A percentile compares a stretch with the other conserved stretches of the same genome.
phyloP scores from a whole-genome alignment of 1,284 basidiomycete genomes.

The Tylopilus orsonianus region DNA sequence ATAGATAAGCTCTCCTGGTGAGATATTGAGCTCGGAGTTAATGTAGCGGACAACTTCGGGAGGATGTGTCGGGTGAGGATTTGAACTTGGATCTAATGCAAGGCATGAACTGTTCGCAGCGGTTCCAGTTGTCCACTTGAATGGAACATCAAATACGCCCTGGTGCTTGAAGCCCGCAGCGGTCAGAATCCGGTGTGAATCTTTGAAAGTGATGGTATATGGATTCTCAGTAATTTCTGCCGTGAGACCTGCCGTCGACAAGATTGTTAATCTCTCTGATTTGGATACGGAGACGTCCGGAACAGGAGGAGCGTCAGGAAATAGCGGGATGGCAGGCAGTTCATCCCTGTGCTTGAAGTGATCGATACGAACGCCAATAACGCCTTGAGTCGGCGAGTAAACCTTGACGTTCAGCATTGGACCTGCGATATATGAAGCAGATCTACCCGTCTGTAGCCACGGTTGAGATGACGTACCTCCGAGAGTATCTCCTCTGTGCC shows the following conservation, averaged over 20 bases:
- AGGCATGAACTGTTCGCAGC: slow-evolving; percentile 64
- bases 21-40: slow-evolving; percentile 66
- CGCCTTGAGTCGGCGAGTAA: slow-evolving; percentile 64
- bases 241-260: slow-evolving; percentile 27
- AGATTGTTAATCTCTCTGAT: slow-evolving; percentile 38
- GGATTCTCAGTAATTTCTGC: slow-evolving; percentile 59
- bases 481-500: slow-evolving; percentile 68
- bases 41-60: slow-evolving; percentile 52
- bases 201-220: slow-evolving; percentile 62
- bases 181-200: slow-evolving; percentile 26
- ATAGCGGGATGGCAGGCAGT: slow-evolving; percentile 56
- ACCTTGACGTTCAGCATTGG: slow-evolving; percentile 44
- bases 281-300: slow-evolving; percentile 32
- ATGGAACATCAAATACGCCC: slow-evolving; percentile 63
- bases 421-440: slow-evolving; percentile 2
- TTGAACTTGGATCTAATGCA: slow-evolving; percentile 55
- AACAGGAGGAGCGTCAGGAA: slow-evolving; percentile 56
- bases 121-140: slow-evolving; percentile 57
- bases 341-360: slow-evolving; percentile 53
- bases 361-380: slow-evolving; percentile 63
- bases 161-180: slow-evolving; percentile 59
- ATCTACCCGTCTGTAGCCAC: not conserved
- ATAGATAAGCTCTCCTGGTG: slow-evolving; percentile 71
- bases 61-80: slow-evolving; percentile 47
- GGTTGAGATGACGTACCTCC: slow-evolving; percentile 43